These are phyloP conservation scores for Urostyla sp. DNA, from an alignment of 73 alveolate species.

Conservation along the genomic window DNA sequence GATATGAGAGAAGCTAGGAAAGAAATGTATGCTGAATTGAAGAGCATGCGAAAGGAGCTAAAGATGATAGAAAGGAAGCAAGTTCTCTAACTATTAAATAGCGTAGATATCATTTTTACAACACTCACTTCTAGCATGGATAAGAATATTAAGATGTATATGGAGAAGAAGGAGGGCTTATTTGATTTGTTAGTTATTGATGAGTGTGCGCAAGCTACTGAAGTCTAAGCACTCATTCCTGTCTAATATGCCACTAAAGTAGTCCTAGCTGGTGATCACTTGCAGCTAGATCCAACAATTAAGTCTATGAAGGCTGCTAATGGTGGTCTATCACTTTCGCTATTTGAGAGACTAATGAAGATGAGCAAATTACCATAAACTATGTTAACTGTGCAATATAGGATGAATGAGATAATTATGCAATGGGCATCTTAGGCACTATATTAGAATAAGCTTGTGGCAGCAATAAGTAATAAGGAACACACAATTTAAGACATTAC, in stretches of 20 bases:
- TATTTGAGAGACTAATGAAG: constrained; percentile 90
- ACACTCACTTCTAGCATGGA: constrained; percentile 85
- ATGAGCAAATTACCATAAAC: constrained; percentile 76
- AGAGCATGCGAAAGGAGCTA: constrained; percentile 46
- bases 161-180: constrained; percentile 68
- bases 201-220: constrained; percentile 99
- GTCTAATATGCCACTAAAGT: constrained; percentile 90
- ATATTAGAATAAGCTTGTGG: constrained; percentile 89
- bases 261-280: constrained; percentile 99
- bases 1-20: constrained; percentile 76
- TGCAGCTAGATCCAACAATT: constrained; percentile 97
- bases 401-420: constrained; percentile 97
- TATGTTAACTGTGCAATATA: constrained; percentile 88
- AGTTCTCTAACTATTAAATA: constrained; percentile 66
- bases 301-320: constrained; percentile 88
- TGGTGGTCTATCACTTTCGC: constrained; percentile 86
- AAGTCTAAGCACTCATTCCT: constrained; percentile 97
- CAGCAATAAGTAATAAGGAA: constrained; percentile 89
- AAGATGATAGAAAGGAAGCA: constrained; percentile 55
- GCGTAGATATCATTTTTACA: constrained; percentile 79
- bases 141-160: constrained; percentile 65
- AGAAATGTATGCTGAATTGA: constrained; percentile 68
- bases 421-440: constrained; percentile 93
- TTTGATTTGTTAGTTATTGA: constrained; percentile 96
- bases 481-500: constrained; percentile 78